Evolutionary conservation across 2,329 filamentous ascomycete genomes (phyloP).

Genomic region (Aspergillus texensis): DNA sequence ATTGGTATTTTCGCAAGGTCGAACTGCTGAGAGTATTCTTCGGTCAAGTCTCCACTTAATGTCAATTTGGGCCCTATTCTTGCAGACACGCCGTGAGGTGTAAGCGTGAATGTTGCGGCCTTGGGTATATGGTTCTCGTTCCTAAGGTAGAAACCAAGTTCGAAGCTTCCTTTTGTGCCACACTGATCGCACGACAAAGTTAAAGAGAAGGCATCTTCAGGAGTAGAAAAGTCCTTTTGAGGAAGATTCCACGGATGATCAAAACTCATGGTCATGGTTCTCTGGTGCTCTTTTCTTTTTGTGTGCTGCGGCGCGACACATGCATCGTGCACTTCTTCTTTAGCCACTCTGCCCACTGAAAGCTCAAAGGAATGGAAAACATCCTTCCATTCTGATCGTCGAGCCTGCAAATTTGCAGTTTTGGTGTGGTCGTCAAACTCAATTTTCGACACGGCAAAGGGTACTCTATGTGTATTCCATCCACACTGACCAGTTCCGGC

Average conservation of each 20-base stretch:
- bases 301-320: neutral
- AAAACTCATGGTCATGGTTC: slow-evolving; percentile 18
- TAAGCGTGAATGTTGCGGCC: slow-evolving; percentile 16
- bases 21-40: slow-evolving; percentile 16
- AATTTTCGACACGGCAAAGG: slow-evolving; percentile 23
- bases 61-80: slow-evolving; percentile 21
- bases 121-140: slow-evolving; percentile 15
- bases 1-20: slow-evolving; percentile 23
- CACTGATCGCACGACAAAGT: slow-evolving; percentile 21
- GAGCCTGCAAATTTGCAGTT: slow-evolving; percentile 20
- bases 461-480: slow-evolving; percentile 24
- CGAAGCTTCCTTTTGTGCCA: slow-evolving; percentile 23
- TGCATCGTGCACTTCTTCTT: neutral
- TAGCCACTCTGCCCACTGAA: slow-evolving; percentile 16
- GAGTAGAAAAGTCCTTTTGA: slow-evolving; percentile 16
- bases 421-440: slow-evolving; percentile 18
- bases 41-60: slow-evolving; percentile 22
- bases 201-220: slow-evolving; percentile 9
- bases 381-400: slow-evolving; percentile 21
- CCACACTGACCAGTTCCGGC: slow-evolving; percentile 25
- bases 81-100: slow-evolving; percentile 19
- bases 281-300: slow-evolving; percentile 14
- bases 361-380: slow-evolving; percentile 24
- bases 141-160: slow-evolving; percentile 24
- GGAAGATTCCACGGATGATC: slow-evolving; percentile 16